These are phyloP conservation scores for Rhizopogon sp. DNA, from an alignment of 768 basidiomycete genomes.

Conservation along the genomic window DNA sequence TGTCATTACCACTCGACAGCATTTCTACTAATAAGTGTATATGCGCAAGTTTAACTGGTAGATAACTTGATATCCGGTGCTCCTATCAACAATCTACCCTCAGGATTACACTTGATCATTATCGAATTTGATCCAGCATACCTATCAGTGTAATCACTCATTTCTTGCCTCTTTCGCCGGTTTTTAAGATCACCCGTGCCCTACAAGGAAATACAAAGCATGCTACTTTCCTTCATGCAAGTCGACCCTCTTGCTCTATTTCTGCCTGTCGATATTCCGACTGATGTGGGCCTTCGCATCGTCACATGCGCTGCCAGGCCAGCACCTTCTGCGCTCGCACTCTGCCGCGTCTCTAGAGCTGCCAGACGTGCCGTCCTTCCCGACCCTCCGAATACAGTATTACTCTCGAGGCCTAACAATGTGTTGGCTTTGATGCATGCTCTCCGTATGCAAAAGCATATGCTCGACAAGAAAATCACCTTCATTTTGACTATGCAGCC, in stretches of 20 bases:
- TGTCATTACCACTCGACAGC: background rate
- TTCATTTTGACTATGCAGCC: conserved; percentile 28
- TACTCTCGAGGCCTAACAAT: background rate
- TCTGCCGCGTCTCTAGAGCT: conserved; percentile 29
- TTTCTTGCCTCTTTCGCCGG: too few species aligned
- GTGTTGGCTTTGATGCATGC: conserved; percentile 23
- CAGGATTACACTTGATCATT: too few species aligned
- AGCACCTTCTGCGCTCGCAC: conserved; percentile 6
- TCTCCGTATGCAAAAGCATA: conserved; percentile 23
- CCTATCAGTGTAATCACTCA: too few species aligned
- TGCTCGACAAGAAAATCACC: conserved; percentile 11
- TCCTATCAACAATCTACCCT: too few species aligned
- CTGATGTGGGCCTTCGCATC: conserved; percentile 32
- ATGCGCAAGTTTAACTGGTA: too few species aligned
- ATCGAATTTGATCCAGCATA: too few species aligned
- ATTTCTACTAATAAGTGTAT: too few species aligned
- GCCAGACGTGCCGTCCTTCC: conserved; percentile 33
- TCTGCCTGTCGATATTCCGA: conserved; percentile 21
- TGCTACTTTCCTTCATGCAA: background rate
- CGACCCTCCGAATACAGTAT: background rate
- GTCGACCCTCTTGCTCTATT: background rate
- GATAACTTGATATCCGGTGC: too few species aligned
- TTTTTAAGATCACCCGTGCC: too few species aligned
- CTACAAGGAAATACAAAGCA: background rate
- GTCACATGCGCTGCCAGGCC: conserved; percentile 26